Evolutionary conservation across 2,329 filamentous ascomycete genomes (phyloP).

Genomic region (Leptosphaerulina australis): DNA sequence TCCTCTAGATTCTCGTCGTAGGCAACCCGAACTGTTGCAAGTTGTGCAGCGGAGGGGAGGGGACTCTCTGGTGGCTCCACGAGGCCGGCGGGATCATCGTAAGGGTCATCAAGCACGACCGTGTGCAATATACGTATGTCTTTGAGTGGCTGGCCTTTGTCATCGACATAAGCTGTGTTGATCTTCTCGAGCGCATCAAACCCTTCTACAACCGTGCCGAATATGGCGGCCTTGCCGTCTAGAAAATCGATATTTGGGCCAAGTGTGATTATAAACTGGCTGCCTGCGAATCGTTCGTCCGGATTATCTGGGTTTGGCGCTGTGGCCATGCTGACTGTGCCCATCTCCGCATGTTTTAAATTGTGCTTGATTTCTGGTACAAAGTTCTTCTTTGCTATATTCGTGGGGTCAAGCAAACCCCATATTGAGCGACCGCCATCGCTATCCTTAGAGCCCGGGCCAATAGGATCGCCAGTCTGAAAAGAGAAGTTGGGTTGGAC

Average conservation of each 20-base stretch:
- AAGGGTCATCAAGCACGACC: conserved; percentile 89
- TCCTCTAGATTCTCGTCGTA: conserved; percentile 84
- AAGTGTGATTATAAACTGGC: conserved; percentile 92
- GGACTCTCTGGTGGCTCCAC: conserved; percentile 80
- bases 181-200: conserved; percentile 94
- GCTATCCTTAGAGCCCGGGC: conserved; percentile 80
- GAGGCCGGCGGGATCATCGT: conserved; percentile 78
- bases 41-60: conserved; percentile 79
- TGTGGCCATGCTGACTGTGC: conserved; percentile 98
- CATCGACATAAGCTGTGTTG: conserved; percentile 86
- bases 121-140: conserved; percentile 96
- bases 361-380: conserved; percentile 83
- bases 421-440: conserved; percentile 95
- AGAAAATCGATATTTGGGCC: conserved; percentile 88
- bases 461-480: conserved; percentile 92
- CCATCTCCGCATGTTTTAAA: conserved; percentile 84
- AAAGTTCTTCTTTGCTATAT: conserved; percentile 74
- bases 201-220: conserved; percentile 93
- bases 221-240: conserved; percentile 92
- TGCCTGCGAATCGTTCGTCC: conserved; percentile 81
- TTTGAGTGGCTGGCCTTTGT: conserved; percentile 83
- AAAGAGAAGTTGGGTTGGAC: conserved; percentile 96
- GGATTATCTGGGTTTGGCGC: conserved; percentile 75
- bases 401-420: conserved; percentile 71
- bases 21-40: conserved; percentile 88